A percentile compares a stretch with the other conserved stretches of the same genome.
These are phyloP conservation scores for Sicyos edulis DNA, from an alignment of 306 rosid species.

Conservation along the genomic window DNA sequence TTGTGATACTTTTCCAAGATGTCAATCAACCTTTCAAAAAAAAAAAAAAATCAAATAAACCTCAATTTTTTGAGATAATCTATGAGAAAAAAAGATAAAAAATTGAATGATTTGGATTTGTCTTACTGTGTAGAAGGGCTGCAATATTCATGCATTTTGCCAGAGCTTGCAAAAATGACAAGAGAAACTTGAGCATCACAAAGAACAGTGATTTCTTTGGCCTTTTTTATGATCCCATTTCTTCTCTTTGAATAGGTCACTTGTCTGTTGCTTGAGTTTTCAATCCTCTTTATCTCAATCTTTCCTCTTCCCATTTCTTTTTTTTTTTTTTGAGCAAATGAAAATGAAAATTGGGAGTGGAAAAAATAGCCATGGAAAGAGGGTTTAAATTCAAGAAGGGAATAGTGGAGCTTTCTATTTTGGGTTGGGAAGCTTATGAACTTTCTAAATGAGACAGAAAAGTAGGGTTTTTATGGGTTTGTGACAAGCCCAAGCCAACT, in stretches of 20 bases:
- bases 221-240: conserved; percentile 76
- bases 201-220: conserved; percentile 70
- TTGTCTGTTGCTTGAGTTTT: conserved; percentile 76
- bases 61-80: not conserved
- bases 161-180: conserved; percentile 48
- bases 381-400: conserved; percentile 22
- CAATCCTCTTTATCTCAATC: conserved; percentile 93
- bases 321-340: not conserved
- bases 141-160: conserved; percentile 62
- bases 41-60: not conserved
- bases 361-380: not conserved
- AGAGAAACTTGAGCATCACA: conserved; percentile 85
- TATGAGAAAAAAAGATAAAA: no score
- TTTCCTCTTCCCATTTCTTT: conserved; percentile 78
- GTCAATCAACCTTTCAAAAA: conserved; percentile 44
- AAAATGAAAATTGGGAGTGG: conserved; percentile 17
- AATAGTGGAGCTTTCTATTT: conserved; percentile 34
- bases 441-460: conserved; percentile 62
- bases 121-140: conserved; percentile 65
- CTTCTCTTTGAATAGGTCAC: conserved; percentile 86
- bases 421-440: conserved; percentile 43
- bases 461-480: conserved; percentile 45
- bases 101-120: not conserved
- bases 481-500: conserved; percentile 55
- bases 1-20: conserved; percentile 63